Percentiles rank a stretch among this genome's conserved stretches.
These are phyloP conservation scores for Cubamyces sp. DNA, from an alignment of 768 basidiomycete species.

Conservation along the genomic window DNA sequence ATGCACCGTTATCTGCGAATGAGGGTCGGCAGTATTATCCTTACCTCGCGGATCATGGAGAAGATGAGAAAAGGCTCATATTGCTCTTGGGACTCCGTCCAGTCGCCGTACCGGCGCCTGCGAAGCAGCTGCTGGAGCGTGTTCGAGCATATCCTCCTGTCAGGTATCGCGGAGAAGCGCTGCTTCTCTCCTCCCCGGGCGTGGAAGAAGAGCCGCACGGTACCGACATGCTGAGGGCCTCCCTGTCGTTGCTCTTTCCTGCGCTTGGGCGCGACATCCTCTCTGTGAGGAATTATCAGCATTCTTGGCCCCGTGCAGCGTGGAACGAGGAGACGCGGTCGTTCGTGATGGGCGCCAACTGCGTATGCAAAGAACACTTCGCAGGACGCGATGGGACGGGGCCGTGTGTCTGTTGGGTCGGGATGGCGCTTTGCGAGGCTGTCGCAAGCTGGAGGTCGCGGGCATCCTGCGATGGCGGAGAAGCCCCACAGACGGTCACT, in stretches of 20 bases:
- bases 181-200: conserved; percentile 6
- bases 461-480: neutral
- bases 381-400: neutral
- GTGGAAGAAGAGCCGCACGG: neutral
- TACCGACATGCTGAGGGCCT: neutral
- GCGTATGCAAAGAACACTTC: neutral
- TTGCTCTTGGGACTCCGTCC: neutral
- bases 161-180: neutral
- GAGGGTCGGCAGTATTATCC: neutral
- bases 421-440: neutral
- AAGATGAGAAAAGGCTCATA: conserved; percentile 1
- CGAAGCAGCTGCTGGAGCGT: neutral
- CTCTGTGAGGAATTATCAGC: conserved; percentile 6
- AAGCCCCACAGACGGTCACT: neutral
- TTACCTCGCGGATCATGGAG: neutral
- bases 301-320: neutral
- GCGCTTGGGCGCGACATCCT: neutral
- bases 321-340: conserved; percentile 8
- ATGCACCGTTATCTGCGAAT: neutral
- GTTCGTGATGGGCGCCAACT: conserved; percentile 4
- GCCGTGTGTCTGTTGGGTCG: conserved; percentile 16
- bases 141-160: conserved; percentile 10
- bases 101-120: conserved; percentile 1
- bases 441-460: conserved; percentile 5
- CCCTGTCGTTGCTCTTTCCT: conserved; percentile 3